phyloP scores from a whole-genome alignment of 805 yeast genomes.

The Starmerella etchellsii region DNA sequence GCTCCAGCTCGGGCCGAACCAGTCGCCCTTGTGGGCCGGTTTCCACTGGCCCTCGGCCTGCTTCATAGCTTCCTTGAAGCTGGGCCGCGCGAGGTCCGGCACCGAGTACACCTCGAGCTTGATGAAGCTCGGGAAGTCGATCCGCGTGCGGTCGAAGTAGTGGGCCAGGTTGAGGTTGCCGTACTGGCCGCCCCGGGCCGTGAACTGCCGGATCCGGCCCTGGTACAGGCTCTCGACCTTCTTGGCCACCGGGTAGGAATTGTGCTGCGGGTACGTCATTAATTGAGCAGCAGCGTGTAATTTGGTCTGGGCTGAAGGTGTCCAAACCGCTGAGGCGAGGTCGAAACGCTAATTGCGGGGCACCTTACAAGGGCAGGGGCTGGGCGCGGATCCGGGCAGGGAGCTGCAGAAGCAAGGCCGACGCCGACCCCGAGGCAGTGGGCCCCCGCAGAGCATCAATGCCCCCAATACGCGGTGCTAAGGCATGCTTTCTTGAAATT shows the following conservation, averaged over 20 bases:
- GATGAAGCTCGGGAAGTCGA: slow-evolving; percentile 39
- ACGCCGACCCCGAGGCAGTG: no score
- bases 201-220: slow-evolving; percentile 62
- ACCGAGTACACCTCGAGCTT: slow-evolving; percentile 58
- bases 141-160: slow-evolving; percentile 54
- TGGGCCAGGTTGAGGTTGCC: slow-evolving; percentile 60
- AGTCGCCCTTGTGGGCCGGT: slow-evolving; percentile 43
- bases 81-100: slow-evolving; percentile 54
- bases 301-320: no score
- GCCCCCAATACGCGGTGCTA: no score
- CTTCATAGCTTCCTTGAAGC: slow-evolving; percentile 45
- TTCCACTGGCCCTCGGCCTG: slow-evolving; percentile 33
- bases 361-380: no score
- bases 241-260: slow-evolving; percentile 51
- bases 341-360: no score
- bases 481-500: no score
- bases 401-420: no score
- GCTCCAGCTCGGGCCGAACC: slow-evolving; percentile 92
- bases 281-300: neutral
- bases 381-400: no score
- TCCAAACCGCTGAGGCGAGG: no score
- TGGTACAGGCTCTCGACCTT: slow-evolving; percentile 65
- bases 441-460: no score
- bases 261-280: slow-evolving; percentile 31
- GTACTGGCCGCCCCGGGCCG: slow-evolving; percentile 62